A percentile compares a stretch with the other conserved stretches of the same genome.
These are phyloP conservation scores for Monosporascus cannonballus DNA, from an alignment of 2,329 filamentous ascomycete species.

Conservation along the genomic window DNA sequence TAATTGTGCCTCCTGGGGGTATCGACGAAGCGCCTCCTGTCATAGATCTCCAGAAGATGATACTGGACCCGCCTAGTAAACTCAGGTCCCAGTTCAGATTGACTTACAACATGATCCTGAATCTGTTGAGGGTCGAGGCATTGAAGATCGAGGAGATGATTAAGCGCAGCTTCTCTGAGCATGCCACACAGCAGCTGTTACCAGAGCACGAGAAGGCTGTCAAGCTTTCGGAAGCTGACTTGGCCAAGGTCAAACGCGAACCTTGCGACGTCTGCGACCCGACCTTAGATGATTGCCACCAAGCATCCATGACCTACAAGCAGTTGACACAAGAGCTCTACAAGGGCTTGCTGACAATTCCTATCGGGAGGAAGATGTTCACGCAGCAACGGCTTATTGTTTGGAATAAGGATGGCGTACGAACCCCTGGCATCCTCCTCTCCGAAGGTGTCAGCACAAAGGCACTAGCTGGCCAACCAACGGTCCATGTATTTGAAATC, in stretches of 20 bases:
- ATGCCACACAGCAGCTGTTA: constrained; percentile 88
- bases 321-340: constrained; percentile 78
- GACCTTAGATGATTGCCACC: constrained; percentile 74
- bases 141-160: constrained; percentile 99
- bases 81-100: constrained; percentile 91
- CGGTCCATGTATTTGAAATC: constrained; percentile 74
- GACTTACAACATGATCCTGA: constrained; percentile 99
- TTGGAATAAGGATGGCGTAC: constrained; percentile 77
- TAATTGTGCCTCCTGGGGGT: constrained; percentile 77
- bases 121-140: constrained; percentile 88
- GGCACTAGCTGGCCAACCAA: constrained; percentile 50
- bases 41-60: constrained; percentile 81
- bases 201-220: constrained; percentile 96
- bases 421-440: constrained; percentile 74
- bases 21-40: constrained; percentile 85
- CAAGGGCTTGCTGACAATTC: constrained; percentile 68
- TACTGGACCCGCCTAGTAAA: constrained; percentile 91
- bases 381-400: constrained; percentile 70
- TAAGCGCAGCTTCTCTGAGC: constrained; percentile 97
- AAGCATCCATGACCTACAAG: constrained; percentile 73
- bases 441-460: constrained; percentile 67
- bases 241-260: constrained; percentile 85
- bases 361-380: constrained; percentile 76
- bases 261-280: constrained; percentile 75
- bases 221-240: constrained; percentile 82